Evolutionary conservation across 2,329 filamentous ascomycete genomes (phyloP).

Genomic region (Ampelomyces quisqualis): DNA sequence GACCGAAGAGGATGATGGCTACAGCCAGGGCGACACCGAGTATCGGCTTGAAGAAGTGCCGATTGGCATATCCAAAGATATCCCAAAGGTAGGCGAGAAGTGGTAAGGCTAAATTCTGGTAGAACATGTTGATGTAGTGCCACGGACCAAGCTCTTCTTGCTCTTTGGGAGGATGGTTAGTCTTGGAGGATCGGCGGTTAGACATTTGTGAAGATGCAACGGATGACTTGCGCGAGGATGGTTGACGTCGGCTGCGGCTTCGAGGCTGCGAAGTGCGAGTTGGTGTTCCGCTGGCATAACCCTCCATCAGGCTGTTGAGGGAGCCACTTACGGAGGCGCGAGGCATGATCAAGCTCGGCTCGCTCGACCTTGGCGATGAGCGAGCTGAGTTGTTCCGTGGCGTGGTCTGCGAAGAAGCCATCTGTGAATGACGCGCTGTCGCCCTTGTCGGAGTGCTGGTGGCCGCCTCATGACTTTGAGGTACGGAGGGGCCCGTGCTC

Average conservation of each 20-base stretch:
- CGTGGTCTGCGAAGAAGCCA: slow-evolving; percentile 6
- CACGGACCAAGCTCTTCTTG: slow-evolving; percentile 20
- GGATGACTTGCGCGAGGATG: slow-evolving; percentile 4
- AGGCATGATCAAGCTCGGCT: slow-evolving; percentile 50
- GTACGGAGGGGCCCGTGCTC: slow-evolving; percentile 6
- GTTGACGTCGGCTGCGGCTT: slow-evolving; percentile 13
- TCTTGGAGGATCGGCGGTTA: slow-evolving; percentile 2
- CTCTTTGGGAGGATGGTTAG: slow-evolving; percentile 2
- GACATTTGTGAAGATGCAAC: slow-evolving; percentile 7
- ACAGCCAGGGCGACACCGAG: slow-evolving; percentile 59
- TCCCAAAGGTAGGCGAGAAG: slow-evolving; percentile 54
- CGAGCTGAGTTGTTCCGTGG: slow-evolving; percentile 13
- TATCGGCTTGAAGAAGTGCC: slow-evolving; percentile 62
- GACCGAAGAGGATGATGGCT: slow-evolving; percentile 55
- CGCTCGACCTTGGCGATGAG: slow-evolving; percentile 22
- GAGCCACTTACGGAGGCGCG: slow-evolving; percentile 25
- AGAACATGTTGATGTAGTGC: slow-evolving; percentile 32
- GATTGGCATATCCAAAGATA: slow-evolving; percentile 60
- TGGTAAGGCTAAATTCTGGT: slow-evolving; percentile 38
- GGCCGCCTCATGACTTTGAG: slow-evolving; percentile 11
- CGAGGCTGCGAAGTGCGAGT: slow-evolving; percentile 24
- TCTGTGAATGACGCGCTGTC: slow-evolving; percentile 15
- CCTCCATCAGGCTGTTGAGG: slow-evolving; percentile 7
- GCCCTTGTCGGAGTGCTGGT: slow-evolving; percentile 13
- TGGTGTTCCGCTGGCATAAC: slow-evolving; percentile 23